Evolutionary conservation across 768 basidiomycete species (phyloP).

Genomic region (Lactifluus volemus): DNA sequence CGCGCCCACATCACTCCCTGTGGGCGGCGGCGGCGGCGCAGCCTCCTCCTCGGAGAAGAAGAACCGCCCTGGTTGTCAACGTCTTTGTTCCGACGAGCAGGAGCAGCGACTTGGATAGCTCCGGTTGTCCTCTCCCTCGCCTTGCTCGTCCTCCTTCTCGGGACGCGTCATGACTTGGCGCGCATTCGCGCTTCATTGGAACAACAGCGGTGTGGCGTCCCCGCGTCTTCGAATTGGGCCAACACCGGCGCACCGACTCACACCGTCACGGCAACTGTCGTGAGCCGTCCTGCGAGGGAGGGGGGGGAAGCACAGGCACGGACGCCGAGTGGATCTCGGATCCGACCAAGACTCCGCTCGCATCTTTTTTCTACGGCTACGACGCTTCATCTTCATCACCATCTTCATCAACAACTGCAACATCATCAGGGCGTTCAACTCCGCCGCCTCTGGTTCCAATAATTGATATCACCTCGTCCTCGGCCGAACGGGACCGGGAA

Average conservation of each 20-base stretch:
- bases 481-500: constrained; percentile 19
- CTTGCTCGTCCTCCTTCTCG: constrained; percentile 23
- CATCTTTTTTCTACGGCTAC: not conserved
- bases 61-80: not conserved
- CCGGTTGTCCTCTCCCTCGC: constrained; percentile 27
- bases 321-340: not conserved
- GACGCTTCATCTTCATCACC: too few species aligned
- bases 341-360: not conserved
- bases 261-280: constrained; percentile 36
- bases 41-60: not conserved
- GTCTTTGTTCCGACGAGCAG: not conserved
- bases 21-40: not conserved
- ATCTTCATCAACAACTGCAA: too few species aligned
- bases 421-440: not conserved
- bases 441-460: constrained; percentile 4
- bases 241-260: constrained; percentile 3
- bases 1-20: constrained; percentile 19
- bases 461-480: constrained; percentile 13
- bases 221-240: constrained; percentile 5
- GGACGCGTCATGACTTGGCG: constrained; percentile 25
- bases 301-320: not conserved
- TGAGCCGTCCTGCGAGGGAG: not conserved
- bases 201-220: constrained; percentile 19
- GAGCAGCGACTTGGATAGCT: constrained; percentile 15
- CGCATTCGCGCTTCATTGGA: constrained; percentile 25